Evolutionary conservation across 23 red algal species (phyloP), one percentile per base, ranked within the genome.

Genomic region (Gracilaria gracilis): DNA sequence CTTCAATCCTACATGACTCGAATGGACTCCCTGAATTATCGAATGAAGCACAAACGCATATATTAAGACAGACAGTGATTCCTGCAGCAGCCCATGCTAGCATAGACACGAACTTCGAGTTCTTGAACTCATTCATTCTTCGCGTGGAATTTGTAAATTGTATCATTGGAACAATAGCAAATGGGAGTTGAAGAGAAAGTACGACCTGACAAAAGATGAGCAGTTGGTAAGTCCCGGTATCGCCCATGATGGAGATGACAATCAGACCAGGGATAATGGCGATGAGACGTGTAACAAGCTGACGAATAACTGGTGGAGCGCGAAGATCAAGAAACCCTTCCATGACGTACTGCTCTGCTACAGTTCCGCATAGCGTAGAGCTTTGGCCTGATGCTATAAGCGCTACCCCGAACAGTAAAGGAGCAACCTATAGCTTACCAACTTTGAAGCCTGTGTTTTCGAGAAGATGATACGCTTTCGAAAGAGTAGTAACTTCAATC

Each of bases 311-410:
- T 36, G 91, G 91, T n/a, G 86, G 86, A 23, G 85, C 83, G 19
- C 88, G 69, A 38, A 96, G 67, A 64, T 93, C 97, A 19, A 98
- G 88, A 92, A 98, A 98, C 13, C 96, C 96, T 24, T 95, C 93
- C 96, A 98, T 95, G 29, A 98, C 93, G 55, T 92, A 95, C 69
- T 98, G 96, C 5, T 93, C 93, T 0, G 96, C 96, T 54, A 94
- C 75, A 3, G 96, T 98, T 59, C 96, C 96, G 47, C 88, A 91
- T 28, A 95, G 47, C 29, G 93, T 98, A 27, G 86, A 92, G 35
- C 84, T 89, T 38, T 98, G 96, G 21, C 96, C 85, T 85, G 11
- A 95, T n/a, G n/a, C n/a, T n/a, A n/a, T n/a, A n/a, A n/a, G n/a
- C n/a, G n/a, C n/a, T n/a, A n/a, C n/a, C n/a, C n/a, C n/a, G n/a